Percentiles rank a stretch among this genome's conserved stretches.
Evolutionary conservation across 2,329 filamentous ascomycete genomes (phyloP).

Genomic region (Aspergillus versicolor): DNA sequence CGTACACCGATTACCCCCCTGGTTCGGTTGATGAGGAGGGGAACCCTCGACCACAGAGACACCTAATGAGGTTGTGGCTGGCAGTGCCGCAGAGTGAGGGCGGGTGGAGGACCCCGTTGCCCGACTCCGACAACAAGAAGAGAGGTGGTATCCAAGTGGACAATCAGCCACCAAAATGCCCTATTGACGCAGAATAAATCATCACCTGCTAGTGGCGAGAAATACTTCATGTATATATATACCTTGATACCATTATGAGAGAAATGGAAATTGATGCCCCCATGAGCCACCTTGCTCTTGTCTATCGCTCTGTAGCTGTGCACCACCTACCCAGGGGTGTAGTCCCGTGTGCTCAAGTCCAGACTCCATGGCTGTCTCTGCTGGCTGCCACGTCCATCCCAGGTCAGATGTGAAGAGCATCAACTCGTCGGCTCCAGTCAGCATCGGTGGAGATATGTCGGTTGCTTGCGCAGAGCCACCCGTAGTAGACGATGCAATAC

Average conservation of each 20-base stretch:
- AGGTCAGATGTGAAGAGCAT: slow-evolving; percentile 9
- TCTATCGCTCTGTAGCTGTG: background rate
- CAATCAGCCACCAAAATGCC: slow-evolving; percentile 24
- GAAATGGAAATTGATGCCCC: slow-evolving; percentile 8
- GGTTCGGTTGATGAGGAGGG: slow-evolving; percentile 25
- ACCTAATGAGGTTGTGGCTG: slow-evolving; percentile 30
- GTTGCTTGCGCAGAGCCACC: background rate
- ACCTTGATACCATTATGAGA: background rate
- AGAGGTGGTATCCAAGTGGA: slow-evolving; percentile 30
- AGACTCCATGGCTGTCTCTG: slow-evolving; percentile 5
- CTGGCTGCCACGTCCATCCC: slow-evolving; percentile 11
- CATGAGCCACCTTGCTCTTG: background rate
- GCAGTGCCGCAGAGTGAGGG: slow-evolving; percentile 25
- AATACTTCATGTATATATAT: background rate
- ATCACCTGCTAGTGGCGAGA: background rate
- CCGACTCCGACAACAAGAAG: slow-evolving; percentile 26
- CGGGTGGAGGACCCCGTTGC: slow-evolving; percentile 28
- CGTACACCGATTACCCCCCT: slow-evolving; percentile 26
- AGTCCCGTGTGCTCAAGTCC: background rate
- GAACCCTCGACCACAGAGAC: slow-evolving; percentile 20
- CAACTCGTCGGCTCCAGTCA: slow-evolving; percentile 4
- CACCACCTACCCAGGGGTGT: slow-evolving; percentile 8
- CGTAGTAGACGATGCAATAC: background rate
- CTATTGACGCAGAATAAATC: slow-evolving; percentile 25
- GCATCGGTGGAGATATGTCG: slow-evolving; percentile 1